Evolutionary conservation across 1,139 yeast genomes (phyloP).

Genomic region (Kodamaea fungicola): DNA sequence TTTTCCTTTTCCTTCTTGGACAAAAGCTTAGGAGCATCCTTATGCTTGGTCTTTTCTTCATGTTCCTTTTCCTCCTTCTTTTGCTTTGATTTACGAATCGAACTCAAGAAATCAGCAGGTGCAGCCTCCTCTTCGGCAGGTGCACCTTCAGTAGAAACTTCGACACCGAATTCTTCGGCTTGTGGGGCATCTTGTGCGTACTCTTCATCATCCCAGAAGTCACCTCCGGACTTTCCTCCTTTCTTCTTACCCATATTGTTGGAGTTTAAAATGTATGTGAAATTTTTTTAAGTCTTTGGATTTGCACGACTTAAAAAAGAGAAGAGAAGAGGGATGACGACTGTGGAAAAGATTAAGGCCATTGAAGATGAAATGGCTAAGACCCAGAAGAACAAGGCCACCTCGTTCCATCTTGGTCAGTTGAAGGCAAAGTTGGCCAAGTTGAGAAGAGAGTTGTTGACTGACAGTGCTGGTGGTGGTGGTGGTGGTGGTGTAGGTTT

Average conservation of each 20-base stretch:
- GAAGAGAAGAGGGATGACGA: slow-evolving; percentile 52
- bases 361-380: slow-evolving; percentile 95
- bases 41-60: slow-evolving; percentile 43
- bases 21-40: slow-evolving; percentile 70
- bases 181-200: slow-evolving; percentile 53
- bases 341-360: slow-evolving; percentile 85
- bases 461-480: slow-evolving; percentile 73
- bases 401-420: slow-evolving; percentile 94
- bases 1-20: slow-evolving; percentile 96
- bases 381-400: slow-evolving; percentile 94
- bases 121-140: slow-evolving; percentile 29
- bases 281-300: slow-evolving; percentile 10
- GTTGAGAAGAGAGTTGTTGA: slow-evolving; percentile 82
- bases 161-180: slow-evolving; percentile 51
- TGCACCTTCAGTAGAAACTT: slow-evolving; percentile 19
- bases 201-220: slow-evolving; percentile 84
- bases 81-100: slow-evolving; percentile 74
- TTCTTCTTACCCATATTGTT: slow-evolving; percentile 48
- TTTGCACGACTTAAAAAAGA: background rate
- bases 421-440: slow-evolving; percentile 94
- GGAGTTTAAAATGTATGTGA: slow-evolving; percentile 7
- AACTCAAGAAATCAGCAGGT: slow-evolving; percentile 67
- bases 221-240: slow-evolving; percentile 56
- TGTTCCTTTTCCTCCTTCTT: slow-evolving; percentile 63
- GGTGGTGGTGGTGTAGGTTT: slow-evolving; percentile 92